phyloP scores from a whole-genome alignment of 2,329 filamentous ascomycete species.

The Phaeosphaeriaceae sp. region DNA sequence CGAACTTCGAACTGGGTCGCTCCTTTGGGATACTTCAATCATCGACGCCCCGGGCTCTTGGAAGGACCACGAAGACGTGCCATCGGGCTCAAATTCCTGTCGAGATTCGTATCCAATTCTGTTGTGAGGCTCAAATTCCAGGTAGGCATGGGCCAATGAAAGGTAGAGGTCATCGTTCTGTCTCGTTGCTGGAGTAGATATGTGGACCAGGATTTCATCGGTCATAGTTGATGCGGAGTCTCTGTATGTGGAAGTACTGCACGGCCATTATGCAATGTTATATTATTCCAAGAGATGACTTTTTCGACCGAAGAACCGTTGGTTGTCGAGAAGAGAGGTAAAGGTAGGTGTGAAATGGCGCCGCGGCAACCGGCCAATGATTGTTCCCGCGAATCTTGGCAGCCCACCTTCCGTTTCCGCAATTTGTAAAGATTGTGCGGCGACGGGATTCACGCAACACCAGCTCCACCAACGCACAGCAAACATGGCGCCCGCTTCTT shows the following conservation, averaged over 20 bases:
- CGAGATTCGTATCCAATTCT: not conserved
- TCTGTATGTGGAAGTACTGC: conserved; percentile 5
- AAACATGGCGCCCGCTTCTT: conserved; percentile 55
- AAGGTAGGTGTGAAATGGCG: not conserved
- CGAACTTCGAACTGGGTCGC: conserved; percentile 2
- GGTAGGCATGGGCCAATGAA: conserved; percentile 51
- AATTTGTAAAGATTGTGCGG: conserved; percentile 26
- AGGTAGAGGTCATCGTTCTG: conserved; percentile 52
- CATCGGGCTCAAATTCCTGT: not conserved
- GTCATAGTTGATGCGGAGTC: conserved; percentile 26
- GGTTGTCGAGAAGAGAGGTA: not conserved
- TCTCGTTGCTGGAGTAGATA: conserved; percentile 52
- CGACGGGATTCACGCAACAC: conserved; percentile 12
- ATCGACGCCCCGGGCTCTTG: not conserved
- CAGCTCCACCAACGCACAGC: conserved; percentile 15
- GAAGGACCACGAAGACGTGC: not conserved
- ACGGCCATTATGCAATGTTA: conserved; percentile 12
- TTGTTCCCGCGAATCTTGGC: conserved; percentile 16
- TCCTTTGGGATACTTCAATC: not conserved
- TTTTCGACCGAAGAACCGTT: not conserved
- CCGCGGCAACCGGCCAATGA: conserved; percentile 2
- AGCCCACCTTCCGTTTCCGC: conserved; percentile 21
- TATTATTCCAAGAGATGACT: conserved; percentile 2
- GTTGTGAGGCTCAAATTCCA: conserved; percentile 39
- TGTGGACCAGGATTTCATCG: conserved; percentile 55